Conservation (phyloP, 257 asterid genomes). For the Catharanthus roseus region DNA sequence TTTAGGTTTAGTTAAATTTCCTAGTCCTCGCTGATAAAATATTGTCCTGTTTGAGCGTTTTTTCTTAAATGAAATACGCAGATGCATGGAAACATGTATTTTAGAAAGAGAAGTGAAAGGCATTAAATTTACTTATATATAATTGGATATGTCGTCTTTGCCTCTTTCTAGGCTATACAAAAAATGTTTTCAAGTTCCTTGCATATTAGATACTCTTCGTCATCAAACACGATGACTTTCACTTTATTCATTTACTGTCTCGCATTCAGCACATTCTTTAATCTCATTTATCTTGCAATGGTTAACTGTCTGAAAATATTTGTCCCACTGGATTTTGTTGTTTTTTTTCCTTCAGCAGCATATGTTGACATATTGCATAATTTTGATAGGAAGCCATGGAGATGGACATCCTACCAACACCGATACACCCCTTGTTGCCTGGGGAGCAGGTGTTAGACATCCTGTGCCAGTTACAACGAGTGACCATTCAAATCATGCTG, state of each 20-base stretch:
- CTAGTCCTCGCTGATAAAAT: not conserved
- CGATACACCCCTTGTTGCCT: slow-evolving; percentile 95
- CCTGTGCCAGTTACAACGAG: slow-evolving; percentile 44
- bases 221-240: not conserved
- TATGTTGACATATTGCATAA: not conserved
- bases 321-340: not conserved
- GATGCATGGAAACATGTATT: not conserved
- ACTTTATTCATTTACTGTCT: not conserved
- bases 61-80: not conserved
- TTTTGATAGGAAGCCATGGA: slow-evolving; percentile 84
- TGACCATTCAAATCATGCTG: slow-evolving; percentile 39
- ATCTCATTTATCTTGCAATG: not conserved
- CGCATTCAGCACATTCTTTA: not conserved
- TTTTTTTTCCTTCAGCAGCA: not conserved
- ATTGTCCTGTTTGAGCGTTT: not conserved
- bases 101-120: not conserved
- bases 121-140: not conserved
- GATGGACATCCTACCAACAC: slow-evolving; percentile 98
- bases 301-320: too few relatives aligned
- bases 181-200: too few relatives aligned
- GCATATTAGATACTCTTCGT: not conserved
- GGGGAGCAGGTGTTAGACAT: slow-evolving; percentile 84
- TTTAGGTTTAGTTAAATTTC: not conserved
- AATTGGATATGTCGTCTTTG: not conserved
- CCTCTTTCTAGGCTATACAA: not conserved